These are phyloP conservation scores for Escovopsis sp. DNA, from an alignment of 2,329 filamentous ascomycete species.

Conservation along the genomic window DNA sequence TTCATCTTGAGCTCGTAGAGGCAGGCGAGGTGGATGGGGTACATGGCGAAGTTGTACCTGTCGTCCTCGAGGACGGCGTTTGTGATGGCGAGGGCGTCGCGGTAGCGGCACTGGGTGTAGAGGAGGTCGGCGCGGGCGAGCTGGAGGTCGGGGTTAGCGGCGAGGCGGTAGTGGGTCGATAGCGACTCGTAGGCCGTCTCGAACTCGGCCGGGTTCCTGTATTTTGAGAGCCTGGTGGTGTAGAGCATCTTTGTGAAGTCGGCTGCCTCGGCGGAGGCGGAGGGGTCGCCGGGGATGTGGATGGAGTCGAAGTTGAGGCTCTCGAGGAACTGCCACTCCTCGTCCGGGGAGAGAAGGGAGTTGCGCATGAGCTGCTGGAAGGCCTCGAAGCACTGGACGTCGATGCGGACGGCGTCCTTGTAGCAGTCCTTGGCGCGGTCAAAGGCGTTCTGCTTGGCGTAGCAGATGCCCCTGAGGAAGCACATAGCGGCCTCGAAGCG, in stretches of 20 bases:
- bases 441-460: constrained; percentile 92
- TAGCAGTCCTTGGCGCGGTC: constrained; percentile 97
- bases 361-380: constrained; percentile 98
- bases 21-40: constrained; percentile 83
- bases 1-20: constrained; percentile 77
- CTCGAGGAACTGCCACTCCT: constrained; percentile 81
- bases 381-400: constrained; percentile 95
- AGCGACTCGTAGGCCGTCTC: constrained; percentile 77
- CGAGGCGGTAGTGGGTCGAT: constrained; percentile 83
- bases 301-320: constrained; percentile 84
- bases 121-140: constrained; percentile 80
- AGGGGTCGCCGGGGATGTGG: constrained; percentile 46
- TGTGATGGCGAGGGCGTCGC: constrained; percentile 72
- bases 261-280: constrained; percentile 56
- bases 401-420: constrained; percentile 91
- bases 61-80: constrained; percentile 68
- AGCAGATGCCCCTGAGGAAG: constrained; percentile 84
- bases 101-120: constrained; percentile 89
- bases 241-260: constrained; percentile 95
- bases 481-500: constrained; percentile 96
- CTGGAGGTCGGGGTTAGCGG: constrained; percentile 75
- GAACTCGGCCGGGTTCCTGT: constrained; percentile 73
- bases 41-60: constrained; percentile 76
- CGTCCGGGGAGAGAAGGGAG: constrained; percentile 72
- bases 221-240: constrained; percentile 89